These are phyloP conservation scores for Trypanosoma platydactyli DNA, from an alignment of 208 protist species.

Conservation along the genomic window DNA sequence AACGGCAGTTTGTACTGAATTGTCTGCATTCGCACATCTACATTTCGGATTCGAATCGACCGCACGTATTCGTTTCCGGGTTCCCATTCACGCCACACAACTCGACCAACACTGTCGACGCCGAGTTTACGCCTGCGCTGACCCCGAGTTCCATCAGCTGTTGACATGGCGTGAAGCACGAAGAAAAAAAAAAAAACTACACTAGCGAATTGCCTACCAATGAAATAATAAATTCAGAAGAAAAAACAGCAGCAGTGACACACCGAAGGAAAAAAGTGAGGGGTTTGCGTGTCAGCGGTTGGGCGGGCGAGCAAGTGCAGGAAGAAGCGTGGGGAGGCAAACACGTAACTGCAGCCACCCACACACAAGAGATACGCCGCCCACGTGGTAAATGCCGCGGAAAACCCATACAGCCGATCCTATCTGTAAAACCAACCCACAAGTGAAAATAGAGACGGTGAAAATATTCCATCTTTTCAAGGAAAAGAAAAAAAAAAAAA, in stretches of 20 bases:
- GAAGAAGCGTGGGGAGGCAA: no score
- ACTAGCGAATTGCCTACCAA: not conserved
- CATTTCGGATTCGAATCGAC: slow-evolving; percentile 88
- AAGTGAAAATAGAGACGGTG: not conserved
- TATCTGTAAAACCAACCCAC: not conserved
- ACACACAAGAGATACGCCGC: no score
- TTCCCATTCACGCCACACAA: slow-evolving; percentile 88
- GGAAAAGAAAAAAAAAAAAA: slow-evolving; percentile 25
- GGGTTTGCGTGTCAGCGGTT: no score
- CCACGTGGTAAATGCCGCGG: no score
- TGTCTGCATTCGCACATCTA: slow-evolving; percentile 62
- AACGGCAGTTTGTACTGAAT: slow-evolving; percentile 81
- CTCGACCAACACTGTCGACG: slow-evolving; percentile 77
- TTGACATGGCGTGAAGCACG: slow-evolving; percentile 3
- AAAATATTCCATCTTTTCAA: not conserved
- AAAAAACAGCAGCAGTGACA: slow-evolving; percentile 21
- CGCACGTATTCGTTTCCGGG: slow-evolving; percentile 85
- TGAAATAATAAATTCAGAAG: slow-evolving; percentile 1
- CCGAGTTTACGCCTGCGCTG: slow-evolving; percentile 70
- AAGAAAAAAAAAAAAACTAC: slow-evolving; percentile 6
- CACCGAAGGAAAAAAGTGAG: no score
- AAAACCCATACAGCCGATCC: not conserved
- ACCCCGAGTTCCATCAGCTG: slow-evolving; percentile 34
- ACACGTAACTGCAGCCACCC: no score
- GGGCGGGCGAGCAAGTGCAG: no score